Percentiles rank a stretch among this genome's conserved stretches.
These are phyloP conservation scores for Pseudozyma pruni DNA, from an alignment of 1,284 basidiomycete species.

Conservation along the genomic window DNA sequence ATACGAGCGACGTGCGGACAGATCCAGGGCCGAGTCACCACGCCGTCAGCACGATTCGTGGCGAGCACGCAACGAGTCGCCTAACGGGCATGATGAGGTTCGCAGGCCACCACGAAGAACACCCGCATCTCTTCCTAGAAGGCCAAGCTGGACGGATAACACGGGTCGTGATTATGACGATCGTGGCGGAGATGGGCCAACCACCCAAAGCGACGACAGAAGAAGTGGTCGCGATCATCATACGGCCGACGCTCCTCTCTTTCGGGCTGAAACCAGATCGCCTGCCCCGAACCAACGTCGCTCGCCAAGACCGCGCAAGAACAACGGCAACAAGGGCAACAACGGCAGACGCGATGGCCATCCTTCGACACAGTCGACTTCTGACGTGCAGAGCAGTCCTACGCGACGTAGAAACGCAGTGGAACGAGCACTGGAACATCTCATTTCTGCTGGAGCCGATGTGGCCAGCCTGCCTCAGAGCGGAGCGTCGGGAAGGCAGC, in stretches of 20 bases:
- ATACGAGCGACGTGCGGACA: background rate
- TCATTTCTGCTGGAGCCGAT: conserved; percentile 16
- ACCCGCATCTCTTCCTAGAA: conserved; percentile 4
- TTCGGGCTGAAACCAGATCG: conserved; percentile 16
- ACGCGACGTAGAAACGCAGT: conserved; percentile 16
- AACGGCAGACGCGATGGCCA: conserved; percentile 6
- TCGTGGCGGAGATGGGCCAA: background rate
- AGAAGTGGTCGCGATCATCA: too few relatives aligned
- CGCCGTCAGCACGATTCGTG: conserved; percentile 12
- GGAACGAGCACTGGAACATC: conserved; percentile 24
- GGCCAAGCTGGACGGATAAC: conserved; percentile 17
- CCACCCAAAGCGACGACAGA: too few relatives aligned
- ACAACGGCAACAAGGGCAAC: too few relatives aligned
- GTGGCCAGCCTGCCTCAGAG: background rate
- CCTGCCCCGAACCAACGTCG: conserved; percentile 6
- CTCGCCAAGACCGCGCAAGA: too few relatives aligned
- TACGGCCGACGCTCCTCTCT: conserved; percentile 1
- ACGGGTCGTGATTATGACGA: background rate
- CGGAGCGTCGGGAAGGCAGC: background rate
- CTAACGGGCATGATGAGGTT: background rate
- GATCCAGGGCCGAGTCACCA: conserved; percentile 7
- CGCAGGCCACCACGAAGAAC: background rate
- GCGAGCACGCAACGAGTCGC: conserved; percentile 7
- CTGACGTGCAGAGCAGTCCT: conserved; percentile 4
- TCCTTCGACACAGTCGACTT: conserved; percentile 1